These are phyloP conservation scores for Nakazawaea wyomingensis DNA, from an alignment of 805 yeast genomes.

Conservation along the genomic window DNA sequence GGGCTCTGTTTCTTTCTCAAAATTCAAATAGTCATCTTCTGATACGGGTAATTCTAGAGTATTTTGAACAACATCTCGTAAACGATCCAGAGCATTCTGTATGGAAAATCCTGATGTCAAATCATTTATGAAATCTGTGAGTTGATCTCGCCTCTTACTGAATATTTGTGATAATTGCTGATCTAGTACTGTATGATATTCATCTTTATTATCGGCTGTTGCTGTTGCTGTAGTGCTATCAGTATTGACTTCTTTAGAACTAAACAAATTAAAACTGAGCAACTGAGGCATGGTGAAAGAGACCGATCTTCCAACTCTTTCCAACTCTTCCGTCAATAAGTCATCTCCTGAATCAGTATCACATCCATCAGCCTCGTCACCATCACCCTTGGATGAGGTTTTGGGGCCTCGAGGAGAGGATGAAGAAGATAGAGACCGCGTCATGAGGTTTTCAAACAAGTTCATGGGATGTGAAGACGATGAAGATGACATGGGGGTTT, in stretches of 20 bases:
- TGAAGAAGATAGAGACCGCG: not conserved
- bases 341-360: conserved; percentile 29
- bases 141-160: conserved; percentile 28
- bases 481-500: not conserved
- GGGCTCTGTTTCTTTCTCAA: conserved; percentile 30
- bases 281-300: conserved; percentile 21
- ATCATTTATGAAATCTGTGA: conserved; percentile 35
- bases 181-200: not conserved
- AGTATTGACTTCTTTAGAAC: not conserved
- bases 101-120: conserved; percentile 40
- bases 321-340: conserved; percentile 42
- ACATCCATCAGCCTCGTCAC: conserved; percentile 13
- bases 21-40: conserved; percentile 26
- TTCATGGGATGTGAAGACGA: not conserved
- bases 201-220: not conserved
- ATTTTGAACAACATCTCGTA: conserved; percentile 40
- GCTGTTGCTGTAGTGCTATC: not conserved
- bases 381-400: too few relatives aligned
- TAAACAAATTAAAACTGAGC: conserved; percentile 14
- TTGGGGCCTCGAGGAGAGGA: too few relatives aligned
- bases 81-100: conserved; percentile 45
- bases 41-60: conserved; percentile 47
- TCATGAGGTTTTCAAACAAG: not conserved
- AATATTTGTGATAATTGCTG: conserved; percentile 16
- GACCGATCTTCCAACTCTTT: conserved; percentile 42